phyloP scores from a whole-genome alignment of 495 filamentous ascomycete species.

The Aspergillus mulundensis region DNA sequence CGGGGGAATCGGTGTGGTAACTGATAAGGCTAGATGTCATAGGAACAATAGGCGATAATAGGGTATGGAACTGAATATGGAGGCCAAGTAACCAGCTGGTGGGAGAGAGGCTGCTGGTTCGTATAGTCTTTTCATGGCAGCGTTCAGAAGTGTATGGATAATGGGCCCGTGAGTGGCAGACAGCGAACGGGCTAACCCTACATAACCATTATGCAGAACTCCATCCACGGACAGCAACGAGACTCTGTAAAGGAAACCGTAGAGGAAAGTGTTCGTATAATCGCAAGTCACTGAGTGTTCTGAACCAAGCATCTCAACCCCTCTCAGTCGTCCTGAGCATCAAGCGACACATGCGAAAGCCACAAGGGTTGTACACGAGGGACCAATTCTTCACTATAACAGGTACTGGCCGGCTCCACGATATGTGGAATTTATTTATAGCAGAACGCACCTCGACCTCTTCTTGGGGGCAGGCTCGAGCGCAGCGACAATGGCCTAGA shows the following conservation, averaged over 20 bases:
- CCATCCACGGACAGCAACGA: conserved; percentile 8
- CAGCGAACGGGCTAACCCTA: conserved; percentile 1
- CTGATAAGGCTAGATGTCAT: conserved; percentile 14
- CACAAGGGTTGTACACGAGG: conserved; percentile 1
- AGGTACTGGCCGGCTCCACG: conserved; percentile 22
- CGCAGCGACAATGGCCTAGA: conserved; percentile 82
- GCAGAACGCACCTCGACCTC: conserved; percentile 49
- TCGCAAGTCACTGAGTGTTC: conserved; percentile 11
- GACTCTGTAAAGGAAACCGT: conserved; percentile 3
- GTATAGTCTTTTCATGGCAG: conserved; percentile 11
- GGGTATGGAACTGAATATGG: conserved; percentile 8
- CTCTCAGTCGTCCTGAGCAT: conserved; percentile 14
- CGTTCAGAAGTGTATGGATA: conserved; percentile 9
- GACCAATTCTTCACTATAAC: background rate
- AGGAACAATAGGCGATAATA: conserved; percentile 14
- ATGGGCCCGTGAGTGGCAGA: conserved; percentile 1
- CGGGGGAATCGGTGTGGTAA: conserved; percentile 22
- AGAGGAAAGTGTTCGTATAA: conserved; percentile 17
- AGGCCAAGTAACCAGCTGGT: conserved; percentile 13
- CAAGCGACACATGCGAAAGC: conserved; percentile 18
- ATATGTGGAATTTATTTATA: conserved; percentile 26
- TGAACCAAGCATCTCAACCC: conserved; percentile 14
- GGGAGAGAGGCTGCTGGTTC: conserved; percentile 16
- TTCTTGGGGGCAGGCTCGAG: conserved; percentile 78
- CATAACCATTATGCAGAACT: conserved; percentile 10